phyloP scores from a whole-genome alignment of 495 filamentous ascomycete species.

The Diplogelasinospora grovesii region DNA sequence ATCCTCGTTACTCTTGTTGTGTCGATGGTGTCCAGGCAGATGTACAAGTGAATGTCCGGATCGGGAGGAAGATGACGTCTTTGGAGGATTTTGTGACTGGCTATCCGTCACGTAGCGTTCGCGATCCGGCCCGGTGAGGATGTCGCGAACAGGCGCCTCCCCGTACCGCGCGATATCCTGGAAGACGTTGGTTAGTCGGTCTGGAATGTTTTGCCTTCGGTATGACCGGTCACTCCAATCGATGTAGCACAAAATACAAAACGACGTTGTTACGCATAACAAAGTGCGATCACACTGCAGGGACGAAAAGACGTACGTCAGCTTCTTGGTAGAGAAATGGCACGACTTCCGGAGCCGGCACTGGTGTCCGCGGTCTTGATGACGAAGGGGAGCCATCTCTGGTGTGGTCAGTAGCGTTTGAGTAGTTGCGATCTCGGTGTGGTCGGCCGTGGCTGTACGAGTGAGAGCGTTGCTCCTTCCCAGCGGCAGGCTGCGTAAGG shows the following conservation, averaged over 20 bases:
- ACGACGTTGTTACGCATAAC: neutral
- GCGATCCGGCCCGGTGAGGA: constrained; percentile 61
- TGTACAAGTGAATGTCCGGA: constrained; percentile 48
- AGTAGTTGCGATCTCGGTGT: constrained; percentile 69
- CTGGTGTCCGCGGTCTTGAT: constrained; percentile 72
- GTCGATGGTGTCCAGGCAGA: constrained; percentile 62
- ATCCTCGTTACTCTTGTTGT: constrained; percentile 72
- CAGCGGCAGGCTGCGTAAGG: constrained; percentile 46
- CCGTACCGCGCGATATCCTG: constrained; percentile 76
- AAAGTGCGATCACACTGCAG: too few species aligned
- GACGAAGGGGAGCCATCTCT: constrained; percentile 59
- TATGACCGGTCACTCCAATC: too few species aligned
- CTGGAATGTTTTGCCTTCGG: too few species aligned
- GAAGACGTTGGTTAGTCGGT: constrained; percentile 11
- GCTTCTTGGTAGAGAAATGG: constrained; percentile 93
- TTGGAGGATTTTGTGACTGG: constrained; percentile 33
- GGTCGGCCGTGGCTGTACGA: constrained; percentile 52
- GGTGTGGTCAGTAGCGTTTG: constrained; percentile 55
- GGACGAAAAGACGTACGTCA: constrained; percentile 50
- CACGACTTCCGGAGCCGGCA: constrained; percentile 87
- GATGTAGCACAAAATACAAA: too few species aligned
- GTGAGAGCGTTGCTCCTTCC: constrained; percentile 45
- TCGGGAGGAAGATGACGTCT: constrained; percentile 47
- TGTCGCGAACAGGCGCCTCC: constrained; percentile 72
- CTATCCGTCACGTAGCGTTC: constrained; percentile 53